Percentiles rank a stretch among this genome's conserved stretches.
phyloP scores from a whole-genome alignment of 176 grass and related monocot species.

The Guadua angustifolia region DNA sequence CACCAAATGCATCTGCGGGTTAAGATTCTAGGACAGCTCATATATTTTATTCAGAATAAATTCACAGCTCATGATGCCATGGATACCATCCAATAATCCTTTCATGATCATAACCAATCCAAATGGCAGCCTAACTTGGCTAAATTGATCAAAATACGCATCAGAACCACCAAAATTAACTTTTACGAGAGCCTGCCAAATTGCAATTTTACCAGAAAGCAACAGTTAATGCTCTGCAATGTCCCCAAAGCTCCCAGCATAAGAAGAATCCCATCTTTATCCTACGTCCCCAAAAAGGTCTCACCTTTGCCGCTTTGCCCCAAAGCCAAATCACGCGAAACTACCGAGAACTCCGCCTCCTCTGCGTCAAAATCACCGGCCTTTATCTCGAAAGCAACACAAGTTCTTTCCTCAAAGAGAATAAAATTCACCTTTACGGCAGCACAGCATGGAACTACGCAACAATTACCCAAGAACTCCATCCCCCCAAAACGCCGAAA shows the following conservation, averaged over 20 bases:
- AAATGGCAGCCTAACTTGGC: background rate
- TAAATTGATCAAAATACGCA: background rate
- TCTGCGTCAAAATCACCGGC: background rate
- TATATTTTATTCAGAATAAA: background rate
- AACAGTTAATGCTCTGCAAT: background rate
- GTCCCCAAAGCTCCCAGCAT: constrained; percentile 28
- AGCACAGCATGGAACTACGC: background rate
- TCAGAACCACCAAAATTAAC: background rate
- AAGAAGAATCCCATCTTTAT: constrained; percentile 22
- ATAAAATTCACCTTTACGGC: background rate
- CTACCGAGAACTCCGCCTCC: background rate
- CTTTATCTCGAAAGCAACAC: constrained; percentile 12
- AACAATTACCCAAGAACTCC: background rate
- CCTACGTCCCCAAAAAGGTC: background rate
- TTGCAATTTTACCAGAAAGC: background rate
- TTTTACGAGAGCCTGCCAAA: background rate
- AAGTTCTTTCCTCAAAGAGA: background rate
- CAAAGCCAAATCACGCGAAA: constrained; percentile 2
- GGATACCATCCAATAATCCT: background rate
- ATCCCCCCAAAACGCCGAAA: too few relatives aligned
- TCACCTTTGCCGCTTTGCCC: background rate
- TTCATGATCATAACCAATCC: background rate
- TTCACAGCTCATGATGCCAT: background rate
- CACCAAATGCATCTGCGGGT: background rate
- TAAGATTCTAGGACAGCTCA: background rate